Conservation (phyloP, 306 rosid species). For the Casuarina cunninghamiana region DNA sequence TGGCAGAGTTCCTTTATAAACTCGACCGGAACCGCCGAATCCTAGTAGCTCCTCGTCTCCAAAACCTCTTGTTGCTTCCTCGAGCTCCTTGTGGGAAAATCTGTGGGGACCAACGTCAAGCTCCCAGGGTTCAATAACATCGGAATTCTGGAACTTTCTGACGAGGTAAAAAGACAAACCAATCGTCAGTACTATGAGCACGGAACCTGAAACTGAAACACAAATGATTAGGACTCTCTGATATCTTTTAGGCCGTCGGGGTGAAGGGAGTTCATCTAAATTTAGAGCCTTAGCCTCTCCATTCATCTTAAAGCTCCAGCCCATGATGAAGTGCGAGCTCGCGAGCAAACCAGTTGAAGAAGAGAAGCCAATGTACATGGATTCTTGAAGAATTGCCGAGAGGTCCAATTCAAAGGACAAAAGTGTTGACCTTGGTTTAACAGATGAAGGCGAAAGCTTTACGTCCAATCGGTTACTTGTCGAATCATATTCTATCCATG, state of each 20-base stretch:
- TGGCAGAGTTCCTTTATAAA: slow-evolving; percentile 51
- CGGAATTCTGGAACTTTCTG: slow-evolving; percentile 37
- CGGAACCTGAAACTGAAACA: slow-evolving; percentile 17
- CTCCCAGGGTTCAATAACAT: slow-evolving; percentile 60
- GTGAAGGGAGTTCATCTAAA: slow-evolving; percentile 27
- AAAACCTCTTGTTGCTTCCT: slow-evolving; percentile 52
- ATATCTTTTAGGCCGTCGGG: slow-evolving; percentile 12
- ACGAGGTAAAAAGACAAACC: slow-evolving; percentile 28
- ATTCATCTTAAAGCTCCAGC: slow-evolving; percentile 36
- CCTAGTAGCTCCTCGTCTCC: slow-evolving; percentile 52
- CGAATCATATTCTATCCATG: slow-evolving; percentile 36
- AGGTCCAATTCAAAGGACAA: slow-evolving; percentile 31
- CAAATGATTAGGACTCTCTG: neutral
- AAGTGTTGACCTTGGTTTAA: slow-evolving; percentile 27
- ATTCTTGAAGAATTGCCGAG: slow-evolving; percentile 26
- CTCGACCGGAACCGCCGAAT: slow-evolving; percentile 63
- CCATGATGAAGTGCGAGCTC: slow-evolving; percentile 29
- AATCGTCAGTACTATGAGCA: slow-evolving; percentile 3
- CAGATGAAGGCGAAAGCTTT: slow-evolving; percentile 23
- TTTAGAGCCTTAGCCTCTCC: slow-evolving; percentile 27
- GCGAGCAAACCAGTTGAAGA: slow-evolving; percentile 37
- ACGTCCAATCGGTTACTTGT: slow-evolving; percentile 14
- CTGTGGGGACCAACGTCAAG: slow-evolving; percentile 65
- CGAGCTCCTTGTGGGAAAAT: slow-evolving; percentile 50
- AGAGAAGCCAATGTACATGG: slow-evolving; percentile 39